Conservation (phyloP, 306 rosid species). For the Morella rubra region DNA sequence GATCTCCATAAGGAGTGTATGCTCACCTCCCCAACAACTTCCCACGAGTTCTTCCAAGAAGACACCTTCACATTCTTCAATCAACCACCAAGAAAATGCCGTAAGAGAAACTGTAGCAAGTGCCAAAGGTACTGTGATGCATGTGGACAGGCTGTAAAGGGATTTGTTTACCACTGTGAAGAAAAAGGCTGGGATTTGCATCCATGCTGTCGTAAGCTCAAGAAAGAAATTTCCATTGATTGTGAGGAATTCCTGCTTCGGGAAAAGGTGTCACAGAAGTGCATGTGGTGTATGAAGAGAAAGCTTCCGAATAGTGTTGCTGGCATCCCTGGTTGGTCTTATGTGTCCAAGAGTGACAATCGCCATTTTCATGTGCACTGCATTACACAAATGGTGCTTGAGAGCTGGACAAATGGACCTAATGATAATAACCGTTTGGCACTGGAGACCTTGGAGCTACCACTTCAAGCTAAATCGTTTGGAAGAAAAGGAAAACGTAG, state of each 20-base stretch:
- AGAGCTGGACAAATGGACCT: not conserved
- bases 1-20: conserved; percentile 19
- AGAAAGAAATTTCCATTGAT: not conserved
- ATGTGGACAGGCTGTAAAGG: conserved; percentile 7
- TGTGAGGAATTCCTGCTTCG: conserved; percentile 5
- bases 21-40: not conserved
- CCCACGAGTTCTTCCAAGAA: not conserved
- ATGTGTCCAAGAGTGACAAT: conserved; percentile 1
- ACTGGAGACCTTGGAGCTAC: conserved; percentile 16
- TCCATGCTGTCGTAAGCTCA: conserved; percentile 1
- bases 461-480: not conserved
- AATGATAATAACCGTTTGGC: not conserved
- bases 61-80: not conserved
- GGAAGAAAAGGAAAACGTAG: not conserved
- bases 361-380: conserved; percentile 27
- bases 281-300: conserved; percentile 20
- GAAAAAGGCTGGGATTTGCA: conserved; percentile 9
- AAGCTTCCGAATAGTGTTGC: not conserved
- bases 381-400: not conserved
- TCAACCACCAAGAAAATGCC: not conserved
- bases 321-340: conserved; percentile 21
- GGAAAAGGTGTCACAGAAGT: not conserved
- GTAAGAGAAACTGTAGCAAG: not conserved
- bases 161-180: conserved; percentile 17
- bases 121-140: conserved; percentile 3